Evolutionary conservation across 768 basidiomycete genomes (phyloP), one percentile per base, ranked within the genome.

Genomic region (Cubamyces sp.): DNA sequence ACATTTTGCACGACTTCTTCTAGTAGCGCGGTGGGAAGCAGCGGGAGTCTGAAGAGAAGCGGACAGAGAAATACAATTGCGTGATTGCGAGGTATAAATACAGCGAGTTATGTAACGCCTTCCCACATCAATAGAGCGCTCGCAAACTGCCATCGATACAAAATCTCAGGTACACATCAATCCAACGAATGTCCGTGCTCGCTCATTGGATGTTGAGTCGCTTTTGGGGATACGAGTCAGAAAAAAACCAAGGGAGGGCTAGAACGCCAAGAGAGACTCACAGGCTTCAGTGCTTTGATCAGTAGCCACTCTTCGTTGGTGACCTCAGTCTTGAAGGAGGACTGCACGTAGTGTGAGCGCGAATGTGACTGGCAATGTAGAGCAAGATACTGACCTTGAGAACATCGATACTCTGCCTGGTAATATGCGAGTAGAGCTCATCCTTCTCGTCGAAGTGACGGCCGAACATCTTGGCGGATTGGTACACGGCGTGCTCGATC

Each of bases 371-470:
- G 9, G 11, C 54, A 34, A 34, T 34, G 40, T 11, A 40, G 16
- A 11, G 9, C 21, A 57, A 18, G 7, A 57, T n/a, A 57, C 69
- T 40, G 69, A 91, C 88, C 90, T 98, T 98, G 47, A 98, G 82
- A 9, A 96, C 92, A 74, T 98, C 97, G 66, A 99, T 98, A 68
- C 92, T 95, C 74, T 89, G 87, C 49, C 96, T 85, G 37, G 92
- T 91, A 72, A 99, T 90, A 63, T 91, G 90, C 55, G 94, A 95
- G 54, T 95, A 81, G 41, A 98, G 74, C 68, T 98, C 97, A 73
- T 98, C 96, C 76, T 96, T 92, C 48, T 98, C 96, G 69, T 92
- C 90, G 71, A 95, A 98, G 76, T 98, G 96, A 67, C 96, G 87
- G 5, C 96, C 95, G 71, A 91, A 98, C 87, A 94, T 90, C 77